Conservation (phyloP, 2,329 filamentous ascomycete genomes). For the Talaromyces sp. region DNA sequence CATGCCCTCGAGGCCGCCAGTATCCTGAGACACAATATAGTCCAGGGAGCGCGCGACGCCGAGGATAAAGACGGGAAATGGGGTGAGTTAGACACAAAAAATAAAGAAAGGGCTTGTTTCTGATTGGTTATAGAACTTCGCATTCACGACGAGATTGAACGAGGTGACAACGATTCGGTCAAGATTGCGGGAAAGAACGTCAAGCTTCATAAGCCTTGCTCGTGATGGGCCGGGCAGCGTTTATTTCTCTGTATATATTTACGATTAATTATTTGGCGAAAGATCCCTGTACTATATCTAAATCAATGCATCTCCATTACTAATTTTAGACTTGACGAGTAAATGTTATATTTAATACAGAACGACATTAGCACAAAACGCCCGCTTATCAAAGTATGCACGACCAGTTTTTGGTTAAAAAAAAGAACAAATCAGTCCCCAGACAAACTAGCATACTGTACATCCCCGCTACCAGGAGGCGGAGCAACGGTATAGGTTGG, state of each 20-base stretch:
- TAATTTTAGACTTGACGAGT: neutral
- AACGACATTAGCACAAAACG: neutral
- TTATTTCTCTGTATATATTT: slow-evolving; percentile 20
- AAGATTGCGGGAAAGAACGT: slow-evolving; percentile 51
- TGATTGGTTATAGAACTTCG: slow-evolving; percentile 59
- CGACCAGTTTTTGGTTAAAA: neutral
- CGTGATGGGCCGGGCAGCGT: slow-evolving; percentile 14
- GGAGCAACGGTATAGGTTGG: slow-evolving; percentile 56
- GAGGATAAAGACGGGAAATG: slow-evolving; percentile 29
- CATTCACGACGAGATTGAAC: slow-evolving; percentile 87
- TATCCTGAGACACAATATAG: slow-evolving; percentile 76
- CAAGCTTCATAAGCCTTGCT: slow-evolving; percentile 39
- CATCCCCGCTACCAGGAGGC: slow-evolving; percentile 72
- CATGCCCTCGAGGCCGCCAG: slow-evolving; percentile 78
- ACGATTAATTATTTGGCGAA: neutral
- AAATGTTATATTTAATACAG: neutral
- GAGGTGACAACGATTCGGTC: slow-evolving; percentile 88
- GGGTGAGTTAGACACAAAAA: slow-evolving; percentile 21
- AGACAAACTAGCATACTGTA: slow-evolving; percentile 78
- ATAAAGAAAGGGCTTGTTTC: slow-evolving; percentile 8
- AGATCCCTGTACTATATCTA: neutral
- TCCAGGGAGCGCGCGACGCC: slow-evolving; percentile 63
- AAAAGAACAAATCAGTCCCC: slow-evolving; percentile 57
- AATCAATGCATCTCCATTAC: neutral
- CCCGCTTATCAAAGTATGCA: slow-evolving; percentile 9